phyloP scores from a whole-genome alignment of 148 eudicot species.

The Arbutus unedo region DNA sequence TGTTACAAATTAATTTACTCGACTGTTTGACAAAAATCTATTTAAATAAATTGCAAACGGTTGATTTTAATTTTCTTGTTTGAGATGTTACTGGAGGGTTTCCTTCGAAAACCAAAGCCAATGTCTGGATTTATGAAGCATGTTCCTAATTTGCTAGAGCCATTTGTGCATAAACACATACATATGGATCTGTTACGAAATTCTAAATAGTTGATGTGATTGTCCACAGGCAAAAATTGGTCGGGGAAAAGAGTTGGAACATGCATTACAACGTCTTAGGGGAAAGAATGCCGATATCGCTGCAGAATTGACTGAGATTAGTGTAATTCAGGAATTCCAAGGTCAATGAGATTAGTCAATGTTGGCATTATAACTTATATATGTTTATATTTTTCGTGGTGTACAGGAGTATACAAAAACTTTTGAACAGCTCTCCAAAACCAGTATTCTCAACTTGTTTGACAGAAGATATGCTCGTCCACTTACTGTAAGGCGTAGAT shows the following conservation, averaged over 20 bases:
- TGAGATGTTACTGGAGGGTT: background rate
- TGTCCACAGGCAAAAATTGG: constrained; percentile 49
- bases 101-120: background rate
- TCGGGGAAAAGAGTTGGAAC: constrained; percentile 35
- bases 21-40: background rate
- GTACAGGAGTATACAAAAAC: constrained; percentile 42
- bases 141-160: background rate
- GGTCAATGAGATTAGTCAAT: background rate
- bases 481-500: constrained; percentile 37
- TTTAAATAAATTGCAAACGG: background rate
- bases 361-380: background rate
- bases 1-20: background rate
- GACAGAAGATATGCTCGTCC: constrained; percentile 45
- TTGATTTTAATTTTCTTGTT: background rate
- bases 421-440: constrained; percentile 27
- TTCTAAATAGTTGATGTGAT: background rate
- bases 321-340: constrained; percentile 25
- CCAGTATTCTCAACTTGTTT: constrained; percentile 37
- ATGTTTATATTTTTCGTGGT: background rate
- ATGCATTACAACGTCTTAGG: constrained; percentile 44
- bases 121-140: background rate
- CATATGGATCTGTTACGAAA: background rate
- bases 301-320: constrained; percentile 57
- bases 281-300: constrained; percentile 39
- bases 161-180: background rate